Evolutionary conservation across 768 basidiomycete genomes (phyloP).

Genomic region (Kwoniella europaea): DNA sequence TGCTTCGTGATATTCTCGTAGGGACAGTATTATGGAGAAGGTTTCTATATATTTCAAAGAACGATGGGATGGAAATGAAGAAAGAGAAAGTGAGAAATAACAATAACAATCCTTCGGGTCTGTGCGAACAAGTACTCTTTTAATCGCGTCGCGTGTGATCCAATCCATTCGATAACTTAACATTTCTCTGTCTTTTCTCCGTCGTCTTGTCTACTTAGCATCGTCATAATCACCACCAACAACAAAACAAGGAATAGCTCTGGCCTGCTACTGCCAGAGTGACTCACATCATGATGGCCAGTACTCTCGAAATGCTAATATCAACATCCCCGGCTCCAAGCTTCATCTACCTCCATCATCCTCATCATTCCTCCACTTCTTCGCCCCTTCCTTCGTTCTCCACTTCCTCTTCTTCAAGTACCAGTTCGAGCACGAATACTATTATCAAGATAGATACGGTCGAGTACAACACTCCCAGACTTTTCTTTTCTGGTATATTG

Average conservation of each 20-base stretch:
- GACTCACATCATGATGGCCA: constrained; percentile 13
- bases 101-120: background rate
- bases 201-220: background rate
- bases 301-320: constrained; percentile 29
- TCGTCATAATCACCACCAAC: background rate
- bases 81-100: background rate
- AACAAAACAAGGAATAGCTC: too few relatives aligned
- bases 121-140: background rate
- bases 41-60: background rate
- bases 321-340: constrained; percentile 34
- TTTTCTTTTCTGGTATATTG: constrained; percentile 42
- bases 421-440: background rate
- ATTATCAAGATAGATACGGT: constrained; percentile 28
- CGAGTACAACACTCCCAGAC: constrained; percentile 37
- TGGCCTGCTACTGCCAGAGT: too few relatives aligned
- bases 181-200: background rate
- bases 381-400: constrained; percentile 2
- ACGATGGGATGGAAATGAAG: background rate
- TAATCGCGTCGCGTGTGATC: background rate
- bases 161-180: background rate
- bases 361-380: constrained; percentile 47
- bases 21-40: background rate
- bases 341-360: constrained; percentile 56
- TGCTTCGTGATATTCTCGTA: background rate
- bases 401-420: constrained; percentile 1